These are phyloP conservation scores for Rubia yunnanensis DNA, from an alignment of 257 asterid species.

Conservation along the genomic window DNA sequence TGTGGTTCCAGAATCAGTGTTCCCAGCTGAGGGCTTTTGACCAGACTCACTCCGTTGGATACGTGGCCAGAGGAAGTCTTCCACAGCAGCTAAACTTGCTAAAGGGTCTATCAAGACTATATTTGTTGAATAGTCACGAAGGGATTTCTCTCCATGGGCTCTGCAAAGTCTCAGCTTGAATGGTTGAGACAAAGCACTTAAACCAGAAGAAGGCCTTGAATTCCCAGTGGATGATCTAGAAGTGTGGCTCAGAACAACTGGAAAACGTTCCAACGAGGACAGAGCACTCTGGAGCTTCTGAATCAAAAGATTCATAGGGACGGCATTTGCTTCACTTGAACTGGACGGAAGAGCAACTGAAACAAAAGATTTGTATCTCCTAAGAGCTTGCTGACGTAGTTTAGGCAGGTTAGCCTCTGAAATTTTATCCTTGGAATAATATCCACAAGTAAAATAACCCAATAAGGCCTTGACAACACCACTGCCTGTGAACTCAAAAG, in stretches of 20 bases:
- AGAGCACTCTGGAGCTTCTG: slow-evolving; percentile 92
- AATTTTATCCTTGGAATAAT: slow-evolving; percentile 62
- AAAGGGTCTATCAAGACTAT: slow-evolving; percentile 87
- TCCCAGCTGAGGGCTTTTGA: slow-evolving; percentile 61
- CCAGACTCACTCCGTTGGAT: slow-evolving; percentile 68
- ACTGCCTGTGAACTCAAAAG: slow-evolving; percentile 95
- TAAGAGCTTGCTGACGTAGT: slow-evolving; percentile 77
- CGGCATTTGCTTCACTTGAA: slow-evolving; percentile 33
- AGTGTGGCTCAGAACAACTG: slow-evolving; percentile 83
- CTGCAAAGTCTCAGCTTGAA: slow-evolving; percentile 95
- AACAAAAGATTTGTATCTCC: slow-evolving; percentile 76
- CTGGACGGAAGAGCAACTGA: slow-evolving; percentile 64
- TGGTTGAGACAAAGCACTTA: slow-evolving; percentile 83
- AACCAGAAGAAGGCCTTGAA: slow-evolving; percentile 90
- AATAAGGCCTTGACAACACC: slow-evolving; percentile 84
- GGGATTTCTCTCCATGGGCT: slow-evolving; percentile 89
- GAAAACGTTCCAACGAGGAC: slow-evolving; percentile 87
- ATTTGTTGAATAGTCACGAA: slow-evolving; percentile 94
- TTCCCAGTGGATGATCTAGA: slow-evolving; percentile 67
- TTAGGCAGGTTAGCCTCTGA: slow-evolving; percentile 61
- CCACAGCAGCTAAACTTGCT: slow-evolving; percentile 93
- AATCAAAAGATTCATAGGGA: slow-evolving; percentile 73
- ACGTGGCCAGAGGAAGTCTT: slow-evolving; percentile 91
- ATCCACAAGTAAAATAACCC: slow-evolving; percentile 82
- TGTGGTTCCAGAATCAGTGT: slow-evolving; percentile 49